These are phyloP conservation scores for Hydrangea macrophylla DNA, from an alignment of 148 eudicot genomes.

Conservation along the genomic window DNA sequence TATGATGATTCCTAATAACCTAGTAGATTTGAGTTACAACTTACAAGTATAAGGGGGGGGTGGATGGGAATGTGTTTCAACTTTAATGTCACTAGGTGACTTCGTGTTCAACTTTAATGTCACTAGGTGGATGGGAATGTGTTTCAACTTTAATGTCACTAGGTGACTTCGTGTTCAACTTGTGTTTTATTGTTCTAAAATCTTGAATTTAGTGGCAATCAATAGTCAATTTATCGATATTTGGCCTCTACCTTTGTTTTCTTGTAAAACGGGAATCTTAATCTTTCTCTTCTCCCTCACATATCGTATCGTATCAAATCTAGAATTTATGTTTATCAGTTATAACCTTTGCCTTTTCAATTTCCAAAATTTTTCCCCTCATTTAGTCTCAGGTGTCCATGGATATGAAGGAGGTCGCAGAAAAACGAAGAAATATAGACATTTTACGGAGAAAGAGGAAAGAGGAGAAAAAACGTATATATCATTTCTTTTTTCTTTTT, in stretches of 20 bases:
- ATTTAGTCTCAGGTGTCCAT: conserved; percentile 37
- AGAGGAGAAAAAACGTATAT: conserved; percentile 76
- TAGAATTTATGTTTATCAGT: neutral
- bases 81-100: neutral
- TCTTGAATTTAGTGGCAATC: neutral
- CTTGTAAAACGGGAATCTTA: neutral
- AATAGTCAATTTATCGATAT: neutral
- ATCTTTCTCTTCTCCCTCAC: neutral
- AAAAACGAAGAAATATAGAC: conserved; percentile 53
- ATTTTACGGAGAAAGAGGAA: conserved; percentile 66
- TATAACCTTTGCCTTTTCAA: neutral
- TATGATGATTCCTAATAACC: neutral
- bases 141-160: too few relatives aligned
- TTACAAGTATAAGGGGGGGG: too few relatives aligned
- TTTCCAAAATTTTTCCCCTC: neutral
- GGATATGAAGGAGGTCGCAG: conserved; percentile 63
- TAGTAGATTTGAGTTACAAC: too few relatives aligned
- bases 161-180: conserved; percentile 3
- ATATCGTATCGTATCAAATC: neutral
- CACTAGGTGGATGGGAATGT: too few relatives aligned
- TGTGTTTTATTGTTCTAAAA: neutral
- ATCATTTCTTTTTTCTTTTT: neutral
- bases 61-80: too few relatives aligned
- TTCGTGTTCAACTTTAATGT: conserved; percentile 14
- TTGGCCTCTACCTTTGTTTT: too few relatives aligned